Percentiles rank a stretch among this genome's conserved stretches.
These are phyloP conservation scores for Trichocomaceae sp. DNA, from an alignment of 2,329 filamentous ascomycete species.

Conservation along the genomic window DNA sequence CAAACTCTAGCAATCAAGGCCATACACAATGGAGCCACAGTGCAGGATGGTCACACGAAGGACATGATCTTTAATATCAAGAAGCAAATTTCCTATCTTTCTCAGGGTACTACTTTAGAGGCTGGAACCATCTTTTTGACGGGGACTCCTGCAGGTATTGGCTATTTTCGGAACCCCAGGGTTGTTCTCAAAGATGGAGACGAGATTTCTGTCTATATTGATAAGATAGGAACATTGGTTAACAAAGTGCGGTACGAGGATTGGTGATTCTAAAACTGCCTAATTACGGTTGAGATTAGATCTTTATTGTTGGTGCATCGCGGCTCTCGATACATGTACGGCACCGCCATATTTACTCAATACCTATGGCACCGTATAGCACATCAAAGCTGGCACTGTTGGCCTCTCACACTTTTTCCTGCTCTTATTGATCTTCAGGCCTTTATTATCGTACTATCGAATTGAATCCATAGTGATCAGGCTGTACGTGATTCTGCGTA, in stretches of 20 bases:
- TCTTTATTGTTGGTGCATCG: too few species aligned
- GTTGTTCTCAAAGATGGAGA: slow-evolving; percentile 24
- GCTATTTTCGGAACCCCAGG: slow-evolving; percentile 21
- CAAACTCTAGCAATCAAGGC: slow-evolving; percentile 29
- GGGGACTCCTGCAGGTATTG: slow-evolving; percentile 30
- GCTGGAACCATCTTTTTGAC: slow-evolving; percentile 22
- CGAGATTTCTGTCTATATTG: slow-evolving; percentile 25
- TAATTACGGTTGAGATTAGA: too few species aligned
- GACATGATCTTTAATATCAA: slow-evolving; percentile 36
- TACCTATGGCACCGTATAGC: too few species aligned
- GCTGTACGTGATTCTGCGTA: too few species aligned
- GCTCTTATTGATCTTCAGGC: too few species aligned
- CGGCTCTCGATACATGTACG: too few species aligned
- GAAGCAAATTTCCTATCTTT: slow-evolving; percentile 34
- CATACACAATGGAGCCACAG: slow-evolving; percentile 34
- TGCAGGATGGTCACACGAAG: slow-evolving; percentile 37
- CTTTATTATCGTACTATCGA: too few species aligned
- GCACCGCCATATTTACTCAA: too few species aligned
- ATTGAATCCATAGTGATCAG: too few species aligned
- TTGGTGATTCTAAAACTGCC: too few species aligned
- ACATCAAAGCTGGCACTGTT: too few species aligned
- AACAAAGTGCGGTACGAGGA: slow-evolving; percentile 19
- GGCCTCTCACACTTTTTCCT: too few species aligned
- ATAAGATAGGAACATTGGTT: slow-evolving; percentile 25
- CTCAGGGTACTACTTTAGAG: slow-evolving; percentile 27